Evolutionary conservation across 768 basidiomycete genomes (phyloP).

Genomic region (Suillus subalutaceus): DNA sequence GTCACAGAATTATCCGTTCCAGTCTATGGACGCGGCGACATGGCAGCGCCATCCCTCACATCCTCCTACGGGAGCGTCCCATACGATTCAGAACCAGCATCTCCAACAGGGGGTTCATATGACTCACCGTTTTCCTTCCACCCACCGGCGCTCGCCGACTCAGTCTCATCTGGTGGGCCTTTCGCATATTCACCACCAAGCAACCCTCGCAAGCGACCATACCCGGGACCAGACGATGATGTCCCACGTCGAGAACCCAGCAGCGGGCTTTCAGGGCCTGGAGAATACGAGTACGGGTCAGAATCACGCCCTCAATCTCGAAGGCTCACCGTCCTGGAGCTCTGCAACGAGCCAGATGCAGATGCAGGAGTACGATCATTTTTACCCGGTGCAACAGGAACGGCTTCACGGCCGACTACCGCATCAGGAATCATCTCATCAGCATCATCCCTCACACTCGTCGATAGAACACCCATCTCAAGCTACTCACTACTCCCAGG

Average conservation of each 20-base stretch:
- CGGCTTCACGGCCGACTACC: conserved; percentile 45
- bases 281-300: conserved; percentile 66
- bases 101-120: conserved; percentile 32
- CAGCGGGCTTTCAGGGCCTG: conserved; percentile 30
- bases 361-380: conserved; percentile 49
- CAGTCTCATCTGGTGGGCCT: conserved; percentile 31
- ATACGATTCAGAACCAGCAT: conserved; percentile 29
- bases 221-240: conserved; percentile 49
- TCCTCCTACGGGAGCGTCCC: conserved; percentile 25
- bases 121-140: conserved; percentile 84
- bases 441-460: conserved; percentile 52
- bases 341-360: conserved; percentile 75
- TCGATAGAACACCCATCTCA: conserved; percentile 45
- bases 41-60: conserved; percentile 38
- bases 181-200: conserved; percentile 35
- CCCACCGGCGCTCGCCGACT: conserved; percentile 55
- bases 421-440: conserved; percentile 49
- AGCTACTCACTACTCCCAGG: conserved; percentile 48
- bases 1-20: conserved; percentile 48
- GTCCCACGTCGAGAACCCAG: conserved; percentile 41
- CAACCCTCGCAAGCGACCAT: conserved; percentile 66
- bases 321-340: conserved; percentile 83
- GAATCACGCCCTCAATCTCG: conserved; percentile 81
- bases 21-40: conserved; percentile 42
- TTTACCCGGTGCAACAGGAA: conserved; percentile 40